Evolutionary conservation across 192 early-diverging fungal species (phyloP), one percentile per base, ranked within the genome.

Genomic region (Backusella parvicylindrica): DNA sequence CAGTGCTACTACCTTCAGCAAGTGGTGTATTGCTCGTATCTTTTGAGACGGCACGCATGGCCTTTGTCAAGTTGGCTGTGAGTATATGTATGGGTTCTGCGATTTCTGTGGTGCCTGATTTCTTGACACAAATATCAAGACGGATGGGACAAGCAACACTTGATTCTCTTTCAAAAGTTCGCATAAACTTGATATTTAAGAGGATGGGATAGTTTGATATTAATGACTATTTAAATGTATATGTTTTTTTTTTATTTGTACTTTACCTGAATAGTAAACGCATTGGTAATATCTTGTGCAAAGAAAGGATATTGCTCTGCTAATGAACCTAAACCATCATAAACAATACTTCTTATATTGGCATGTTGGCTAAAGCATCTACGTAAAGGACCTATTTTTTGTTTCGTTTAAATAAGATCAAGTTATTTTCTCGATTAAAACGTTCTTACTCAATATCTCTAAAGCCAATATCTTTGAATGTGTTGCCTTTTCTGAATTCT

Each of bases 311-410:
- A 68, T 18, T 74, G 30, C 23, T 84, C 78, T 7, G 88, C 79
- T 21, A 92, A 72, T 6, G 70, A 75, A 8, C 83, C 82, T 15
- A 94, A 76, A 0, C 88, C 85, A 33, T 87, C 72, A 63, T 94
- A 94, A 5, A 89, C 70, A 15, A 77, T 43, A 0, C 84, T 72
- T 18, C 92, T 84, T 18, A 93, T 81, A 40, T 92, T 85, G 3
- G 83, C 72, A 72, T 92, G 93, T 77, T 92, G 91, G 60, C 86
- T 90, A 70, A 93, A 79, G 31, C 91, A 91, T 26, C 90, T 86
- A 3, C 92, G 85, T 40, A 94, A 49, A 36, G 90, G 86, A 15
- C 91, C 91, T 78, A 86, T 26, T 26, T 23, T 73, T 74, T 74
- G 21, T 41, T 69, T 35, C 18, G 28, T n/a, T n/a, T n/a, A 77